Percentiles rank a stretch among this genome's conserved stretches.
These are phyloP conservation scores for Ramaria sp. DNA, from an alignment of 768 basidiomycete species.

Conservation along the genomic window DNA sequence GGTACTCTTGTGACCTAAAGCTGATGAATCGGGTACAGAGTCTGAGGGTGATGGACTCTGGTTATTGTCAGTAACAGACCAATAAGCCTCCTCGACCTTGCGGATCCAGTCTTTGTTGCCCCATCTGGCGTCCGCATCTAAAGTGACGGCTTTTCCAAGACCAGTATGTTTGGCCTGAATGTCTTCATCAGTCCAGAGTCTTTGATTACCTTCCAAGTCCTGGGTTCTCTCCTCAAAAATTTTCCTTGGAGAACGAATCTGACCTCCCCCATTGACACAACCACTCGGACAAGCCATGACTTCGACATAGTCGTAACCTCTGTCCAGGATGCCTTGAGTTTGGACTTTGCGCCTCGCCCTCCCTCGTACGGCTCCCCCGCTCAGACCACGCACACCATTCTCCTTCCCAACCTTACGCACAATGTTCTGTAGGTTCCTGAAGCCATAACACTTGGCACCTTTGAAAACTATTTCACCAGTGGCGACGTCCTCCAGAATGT, in stretches of 20 bases:
- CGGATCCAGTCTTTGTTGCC: conserved; percentile 75
- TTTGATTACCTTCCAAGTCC: conserved; percentile 56
- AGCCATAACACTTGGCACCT: conserved; percentile 94
- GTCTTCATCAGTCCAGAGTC: conserved; percentile 52
- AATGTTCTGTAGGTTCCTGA: conserved; percentile 93
- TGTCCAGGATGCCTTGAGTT: conserved; percentile 23
- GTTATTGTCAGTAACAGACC: conserved; percentile 31
- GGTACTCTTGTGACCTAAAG: conserved; percentile 22
- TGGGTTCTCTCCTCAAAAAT: conserved; percentile 4
- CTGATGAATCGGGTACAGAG: conserved; percentile 1
- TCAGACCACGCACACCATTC: conserved; percentile 39
- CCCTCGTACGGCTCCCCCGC: conserved; percentile 15
- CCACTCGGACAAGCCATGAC: conserved; percentile 99
- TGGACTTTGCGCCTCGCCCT: conserved; percentile 18
- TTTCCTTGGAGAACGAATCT: conserved; percentile 29
- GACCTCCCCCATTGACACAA: conserved; percentile 96
- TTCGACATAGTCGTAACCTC: conserved; percentile 81
- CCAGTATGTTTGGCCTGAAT: too few species aligned
- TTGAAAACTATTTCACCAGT: conserved; percentile 66
- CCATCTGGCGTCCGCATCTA: conserved; percentile 53
- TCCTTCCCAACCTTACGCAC: conserved; percentile 89
- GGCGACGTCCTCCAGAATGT: conserved; percentile 35
- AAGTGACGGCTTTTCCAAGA: conserved; percentile 13
- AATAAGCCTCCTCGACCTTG: conserved; percentile 76
- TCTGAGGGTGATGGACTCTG: background rate